Conservation (phyloP, 441 rosid species). For the Theobroma grandiflorum region DNA sequence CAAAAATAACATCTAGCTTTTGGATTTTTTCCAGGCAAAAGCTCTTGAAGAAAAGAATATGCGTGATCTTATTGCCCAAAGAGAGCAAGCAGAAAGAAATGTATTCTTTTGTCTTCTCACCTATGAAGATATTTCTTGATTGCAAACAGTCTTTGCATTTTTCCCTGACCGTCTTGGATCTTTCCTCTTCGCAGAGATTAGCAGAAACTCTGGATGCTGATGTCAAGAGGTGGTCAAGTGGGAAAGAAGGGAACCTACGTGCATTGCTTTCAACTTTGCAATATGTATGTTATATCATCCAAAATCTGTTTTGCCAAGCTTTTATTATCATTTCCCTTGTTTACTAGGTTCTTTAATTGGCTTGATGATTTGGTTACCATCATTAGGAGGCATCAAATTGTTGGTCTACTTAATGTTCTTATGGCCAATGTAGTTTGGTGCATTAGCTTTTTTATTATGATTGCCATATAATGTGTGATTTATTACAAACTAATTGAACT, state of each 20-base stretch:
- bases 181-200: conserved; percentile 62
- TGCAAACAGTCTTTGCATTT: conserved; percentile 8
- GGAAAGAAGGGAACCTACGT: conserved; percentile 94
- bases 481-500: not conserved
- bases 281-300: conserved; percentile 63
- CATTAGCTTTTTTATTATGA: not conserved
- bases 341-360: not conserved
- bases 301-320: conserved; percentile 9
- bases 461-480: not conserved
- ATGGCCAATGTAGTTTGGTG: not conserved
- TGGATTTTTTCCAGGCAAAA: conserved; percentile 69
- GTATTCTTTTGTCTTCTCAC: conserved; percentile 40
- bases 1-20: conserved; percentile 17
- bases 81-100: conserved; percentile 92
- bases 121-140: conserved; percentile 21
- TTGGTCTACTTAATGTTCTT: not conserved
- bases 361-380: conserved; percentile 8
- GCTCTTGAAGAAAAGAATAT: conserved; percentile 96
- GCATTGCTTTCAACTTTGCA: conserved; percentile 95
- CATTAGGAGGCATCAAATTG: not conserved
- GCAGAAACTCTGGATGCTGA: conserved; percentile 92
- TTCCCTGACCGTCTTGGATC: conserved; percentile 24
- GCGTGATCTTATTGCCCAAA: conserved; percentile 90
- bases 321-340: conserved; percentile 24
- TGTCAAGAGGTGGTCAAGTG: conserved; percentile 93